These are phyloP conservation scores for Peribolospora baueri DNA, from an alignment of 768 basidiomycete species.

Conservation along the genomic window DNA sequence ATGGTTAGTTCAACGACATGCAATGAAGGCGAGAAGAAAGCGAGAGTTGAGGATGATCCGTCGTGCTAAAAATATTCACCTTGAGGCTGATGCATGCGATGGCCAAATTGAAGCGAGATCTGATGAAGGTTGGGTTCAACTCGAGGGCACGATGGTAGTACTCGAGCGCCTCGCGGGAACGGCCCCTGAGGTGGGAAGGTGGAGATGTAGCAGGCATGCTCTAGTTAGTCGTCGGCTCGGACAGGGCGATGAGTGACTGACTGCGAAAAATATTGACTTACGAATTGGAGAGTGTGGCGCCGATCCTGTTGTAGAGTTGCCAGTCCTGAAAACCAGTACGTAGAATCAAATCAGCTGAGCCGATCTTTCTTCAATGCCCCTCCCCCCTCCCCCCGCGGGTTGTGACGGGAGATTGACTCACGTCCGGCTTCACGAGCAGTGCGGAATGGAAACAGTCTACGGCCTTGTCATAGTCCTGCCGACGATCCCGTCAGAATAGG, in stretches of 20 bases:
- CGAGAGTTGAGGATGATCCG: too few species aligned
- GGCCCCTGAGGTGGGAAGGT: constrained; percentile 27
- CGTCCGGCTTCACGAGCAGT: constrained; percentile 62
- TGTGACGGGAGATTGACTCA: constrained; percentile 19
- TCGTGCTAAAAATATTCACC: background rate
- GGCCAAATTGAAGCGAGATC: constrained; percentile 11
- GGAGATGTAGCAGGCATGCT: too few species aligned
- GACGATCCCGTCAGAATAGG: constrained; percentile 21
- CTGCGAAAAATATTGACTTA: too few species aligned
- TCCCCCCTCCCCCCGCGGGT: background rate
- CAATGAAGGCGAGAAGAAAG: background rate
- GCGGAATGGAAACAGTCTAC: constrained; percentile 85
- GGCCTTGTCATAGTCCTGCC: constrained; percentile 53
- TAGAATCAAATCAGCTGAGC: background rate
- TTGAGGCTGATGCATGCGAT: constrained; percentile 9
- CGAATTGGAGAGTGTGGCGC: constrained; percentile 71
- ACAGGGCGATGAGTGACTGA: too few species aligned
- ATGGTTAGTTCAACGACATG: background rate
- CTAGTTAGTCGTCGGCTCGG: too few species aligned
- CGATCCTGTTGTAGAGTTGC: constrained; percentile 75
- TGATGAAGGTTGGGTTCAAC: constrained; percentile 63
- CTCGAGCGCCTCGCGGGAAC: constrained; percentile 49
- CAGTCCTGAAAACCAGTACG: constrained; percentile 37
- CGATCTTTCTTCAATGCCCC: constrained; percentile 7
- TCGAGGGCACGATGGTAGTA: constrained; percentile 71